Evolutionary conservation across 495 filamentous ascomycete species (phyloP).

Genomic region (Aspergillus leporis): DNA sequence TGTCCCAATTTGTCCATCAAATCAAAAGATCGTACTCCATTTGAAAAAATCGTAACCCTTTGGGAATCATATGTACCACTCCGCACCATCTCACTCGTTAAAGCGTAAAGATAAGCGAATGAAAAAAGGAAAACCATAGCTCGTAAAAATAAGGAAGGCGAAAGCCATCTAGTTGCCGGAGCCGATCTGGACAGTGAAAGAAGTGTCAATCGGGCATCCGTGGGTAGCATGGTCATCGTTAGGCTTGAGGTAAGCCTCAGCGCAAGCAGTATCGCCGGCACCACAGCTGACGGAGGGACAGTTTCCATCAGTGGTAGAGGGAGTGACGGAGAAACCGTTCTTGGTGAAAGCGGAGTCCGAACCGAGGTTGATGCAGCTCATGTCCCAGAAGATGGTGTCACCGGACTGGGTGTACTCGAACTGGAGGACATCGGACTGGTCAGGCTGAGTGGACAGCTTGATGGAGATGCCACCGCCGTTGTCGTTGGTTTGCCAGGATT

Average conservation of each 20-base stretch:
- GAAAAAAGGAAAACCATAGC: not conserved
- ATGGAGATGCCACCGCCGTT: conserved; percentile 49
- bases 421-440: conserved; percentile 43
- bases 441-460: conserved; percentile 42
- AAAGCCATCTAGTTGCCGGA: conserved; percentile 33
- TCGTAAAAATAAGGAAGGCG: not conserved
- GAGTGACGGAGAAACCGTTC: conserved; percentile 42
- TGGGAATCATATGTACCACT: not conserved
- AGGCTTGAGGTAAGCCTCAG: conserved; percentile 44
- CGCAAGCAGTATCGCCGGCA: conserved; percentile 39
- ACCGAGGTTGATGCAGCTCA: conserved; percentile 47
- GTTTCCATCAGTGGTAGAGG: conserved; percentile 23
- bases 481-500: conserved; percentile 39
- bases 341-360: conserved; percentile 39
- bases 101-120: no score
- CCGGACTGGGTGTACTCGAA: conserved; percentile 47
- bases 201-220: conserved; percentile 46
- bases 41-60: not conserved
- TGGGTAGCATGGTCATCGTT: conserved; percentile 48
- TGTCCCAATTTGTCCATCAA: not conserved
- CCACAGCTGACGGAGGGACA: conserved; percentile 43
- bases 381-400: conserved; percentile 45
- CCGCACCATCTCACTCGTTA: no score
- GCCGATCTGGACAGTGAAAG: conserved; percentile 29
- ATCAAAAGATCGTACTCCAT: conserved; percentile 1